Evolutionary conservation across 306 rosid genomes (phyloP).

Genomic region (Acacia confusa): DNA sequence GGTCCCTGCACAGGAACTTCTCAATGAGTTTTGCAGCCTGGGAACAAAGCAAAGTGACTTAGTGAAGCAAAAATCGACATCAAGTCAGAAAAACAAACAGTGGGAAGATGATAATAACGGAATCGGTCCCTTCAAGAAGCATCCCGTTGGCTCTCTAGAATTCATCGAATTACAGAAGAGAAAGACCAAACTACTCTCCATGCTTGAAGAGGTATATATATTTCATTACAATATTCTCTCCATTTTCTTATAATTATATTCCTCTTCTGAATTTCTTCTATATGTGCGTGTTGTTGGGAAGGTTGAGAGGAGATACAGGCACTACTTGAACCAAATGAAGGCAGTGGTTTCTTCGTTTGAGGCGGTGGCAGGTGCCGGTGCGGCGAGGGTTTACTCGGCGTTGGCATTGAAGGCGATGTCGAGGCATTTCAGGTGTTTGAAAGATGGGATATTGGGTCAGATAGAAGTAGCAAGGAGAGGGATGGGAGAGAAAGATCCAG

Average conservation of each 20-base stretch:
- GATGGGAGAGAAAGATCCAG: conserved; percentile 84
- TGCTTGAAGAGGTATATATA: conserved; percentile 87
- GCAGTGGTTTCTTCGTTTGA: conserved; percentile 79
- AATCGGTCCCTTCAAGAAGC: conserved; percentile 51
- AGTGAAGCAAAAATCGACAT: conserved; percentile 41
- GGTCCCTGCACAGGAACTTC: conserved; percentile 59
- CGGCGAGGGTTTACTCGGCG: conserved; percentile 80
- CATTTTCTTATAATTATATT: background rate
- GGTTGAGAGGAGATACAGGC: conserved; percentile 90
- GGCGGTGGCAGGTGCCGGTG: conserved; percentile 72
- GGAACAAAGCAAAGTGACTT: conserved; percentile 45
- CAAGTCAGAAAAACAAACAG: conserved; percentile 42
- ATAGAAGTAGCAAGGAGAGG: conserved; percentile 59
- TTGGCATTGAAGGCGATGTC: conserved; percentile 94
- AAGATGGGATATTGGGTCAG: conserved; percentile 74
- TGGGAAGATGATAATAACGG: conserved; percentile 52
- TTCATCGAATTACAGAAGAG: conserved; percentile 86
- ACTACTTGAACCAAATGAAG: conserved; percentile 90
- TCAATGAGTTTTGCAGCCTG: conserved; percentile 74
- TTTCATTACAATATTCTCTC: too few species aligned
- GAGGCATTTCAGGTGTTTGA: conserved; percentile 72
- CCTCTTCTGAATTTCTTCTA: background rate
- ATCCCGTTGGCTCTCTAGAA: conserved; percentile 62
- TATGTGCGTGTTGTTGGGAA: conserved; percentile 28
- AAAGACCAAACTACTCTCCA: conserved; percentile 79